These are phyloP conservation scores for Cotoneaster glaucophyllus DNA, from an alignment of 306 rosid species.

Conservation along the genomic window DNA sequence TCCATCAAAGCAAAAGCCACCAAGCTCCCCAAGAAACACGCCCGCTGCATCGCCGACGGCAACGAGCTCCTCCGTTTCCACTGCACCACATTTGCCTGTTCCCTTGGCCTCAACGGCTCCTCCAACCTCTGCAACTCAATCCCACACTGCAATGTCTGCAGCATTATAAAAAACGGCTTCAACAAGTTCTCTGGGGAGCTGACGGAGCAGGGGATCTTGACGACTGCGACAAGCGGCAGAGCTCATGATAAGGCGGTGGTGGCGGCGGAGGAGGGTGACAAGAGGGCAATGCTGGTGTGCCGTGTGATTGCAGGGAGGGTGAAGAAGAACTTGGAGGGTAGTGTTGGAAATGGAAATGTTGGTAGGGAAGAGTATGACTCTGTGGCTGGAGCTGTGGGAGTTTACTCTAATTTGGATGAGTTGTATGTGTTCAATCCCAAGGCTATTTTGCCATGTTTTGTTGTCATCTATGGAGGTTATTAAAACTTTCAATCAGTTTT, in stretches of 20 bases:
- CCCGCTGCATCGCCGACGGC: conserved; percentile 94
- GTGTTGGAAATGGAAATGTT: conserved; percentile 12
- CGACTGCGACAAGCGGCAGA: conserved; percentile 86
- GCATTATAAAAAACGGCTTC: conserved; percentile 72
- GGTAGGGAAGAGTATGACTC: conserved; percentile 75
- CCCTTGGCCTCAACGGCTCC: conserved; percentile 80
- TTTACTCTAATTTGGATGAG: conserved; percentile 88
- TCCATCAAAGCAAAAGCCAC: conserved; percentile 75
- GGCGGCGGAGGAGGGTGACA: conserved; percentile 22
- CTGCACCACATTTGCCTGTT: conserved; percentile 69
- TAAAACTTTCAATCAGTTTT: conserved; percentile 21
- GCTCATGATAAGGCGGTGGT: conserved; percentile 66
- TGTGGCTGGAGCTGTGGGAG: conserved; percentile 63
- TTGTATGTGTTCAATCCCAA: conserved; percentile 61
- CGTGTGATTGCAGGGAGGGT: conserved; percentile 96
- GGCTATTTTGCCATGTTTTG: conserved; percentile 98
- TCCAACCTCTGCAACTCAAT: conserved; percentile 75
- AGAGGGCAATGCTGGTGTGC: conserved; percentile 94
- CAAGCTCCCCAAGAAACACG: conserved; percentile 63
- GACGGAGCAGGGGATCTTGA: conserved; percentile 47
- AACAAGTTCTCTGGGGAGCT: conserved; percentile 24
- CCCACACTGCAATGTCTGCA: conserved; percentile 63
- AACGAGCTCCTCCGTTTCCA: conserved; percentile 90
- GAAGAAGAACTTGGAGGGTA: conserved; percentile 66
- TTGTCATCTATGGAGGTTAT: conserved; percentile 76